Conservation (phyloP, 495 filamentous ascomycete genomes). For the Diplogelasinospora grovesii region DNA sequence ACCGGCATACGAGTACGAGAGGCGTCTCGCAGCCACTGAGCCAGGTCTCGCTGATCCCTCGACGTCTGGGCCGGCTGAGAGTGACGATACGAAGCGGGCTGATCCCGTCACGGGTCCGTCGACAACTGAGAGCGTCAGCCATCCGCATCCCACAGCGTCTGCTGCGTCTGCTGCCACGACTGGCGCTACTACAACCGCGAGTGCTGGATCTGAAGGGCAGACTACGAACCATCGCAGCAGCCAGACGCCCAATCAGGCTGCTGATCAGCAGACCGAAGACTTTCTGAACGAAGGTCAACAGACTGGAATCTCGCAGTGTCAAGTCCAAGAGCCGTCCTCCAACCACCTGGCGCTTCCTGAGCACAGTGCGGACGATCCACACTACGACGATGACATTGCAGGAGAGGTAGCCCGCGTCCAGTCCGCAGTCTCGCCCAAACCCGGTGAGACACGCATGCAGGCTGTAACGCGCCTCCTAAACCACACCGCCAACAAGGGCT, state of each 20-base stretch:
- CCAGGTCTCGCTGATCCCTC: slow-evolving; percentile 12
- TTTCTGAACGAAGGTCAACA: slow-evolving; percentile 14
- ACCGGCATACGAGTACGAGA: slow-evolving; percentile 12
- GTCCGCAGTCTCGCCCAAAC: slow-evolving; percentile 38
- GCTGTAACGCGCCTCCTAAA: slow-evolving; percentile 59
- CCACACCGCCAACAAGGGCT: slow-evolving; percentile 47
- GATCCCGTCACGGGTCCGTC: slow-evolving; percentile 21
- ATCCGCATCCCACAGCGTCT: slow-evolving; percentile 7
- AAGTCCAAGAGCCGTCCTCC: slow-evolving; percentile 19
- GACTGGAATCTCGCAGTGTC: slow-evolving; percentile 15
- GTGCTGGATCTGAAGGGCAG: background rate
- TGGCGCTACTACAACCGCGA: background rate
- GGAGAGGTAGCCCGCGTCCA: slow-evolving; percentile 56
- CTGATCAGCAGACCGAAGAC: slow-evolving; percentile 4
- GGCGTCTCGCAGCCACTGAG: slow-evolving; percentile 6
- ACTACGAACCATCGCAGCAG: slow-evolving; percentile 4
- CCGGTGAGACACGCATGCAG: slow-evolving; percentile 45
- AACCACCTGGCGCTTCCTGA: slow-evolving; percentile 37
- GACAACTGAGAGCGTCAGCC: slow-evolving; percentile 18
- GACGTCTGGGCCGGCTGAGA: background rate
- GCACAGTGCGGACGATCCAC: slow-evolving; percentile 50
- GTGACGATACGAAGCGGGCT: slow-evolving; percentile 8
- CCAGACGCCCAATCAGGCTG: slow-evolving; percentile 4
- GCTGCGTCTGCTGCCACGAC: background rate
- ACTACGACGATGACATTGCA: slow-evolving; percentile 56